Evolutionary conservation across 192 early-diverging fungal species (phyloP).

Genomic region (Coemansia nantahalensis): DNA sequence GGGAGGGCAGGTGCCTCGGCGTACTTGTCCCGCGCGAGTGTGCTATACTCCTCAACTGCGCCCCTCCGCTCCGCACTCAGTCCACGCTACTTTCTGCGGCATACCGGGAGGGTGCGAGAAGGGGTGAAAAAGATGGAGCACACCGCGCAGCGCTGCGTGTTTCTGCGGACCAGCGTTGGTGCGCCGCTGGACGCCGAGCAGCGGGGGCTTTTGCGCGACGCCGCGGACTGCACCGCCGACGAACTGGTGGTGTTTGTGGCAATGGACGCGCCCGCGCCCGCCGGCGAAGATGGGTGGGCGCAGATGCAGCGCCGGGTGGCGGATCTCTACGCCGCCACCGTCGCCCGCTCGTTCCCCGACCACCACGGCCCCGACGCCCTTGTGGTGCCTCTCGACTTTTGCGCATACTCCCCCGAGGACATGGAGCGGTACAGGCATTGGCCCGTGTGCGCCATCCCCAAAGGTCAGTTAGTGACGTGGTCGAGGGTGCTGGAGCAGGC

Average conservation of each 20-base stretch:
- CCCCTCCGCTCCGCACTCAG: too few relatives aligned
- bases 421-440: conserved; percentile 22
- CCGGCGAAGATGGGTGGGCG: conserved; percentile 24
- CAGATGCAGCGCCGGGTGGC: conserved; percentile 47
- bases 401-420: conserved; percentile 38
- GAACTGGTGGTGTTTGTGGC: conserved; percentile 39
- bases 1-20: too few relatives aligned
- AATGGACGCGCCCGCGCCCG: conserved; percentile 1
- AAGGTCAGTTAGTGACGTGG: too few relatives aligned
- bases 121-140: conserved; percentile 30
- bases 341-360: conserved; percentile 16
- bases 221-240: conserved; percentile 14
- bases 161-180: conserved; percentile 16
- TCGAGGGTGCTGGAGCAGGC: too few relatives aligned
- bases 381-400: conserved; percentile 44
- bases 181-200: conserved; percentile 14
- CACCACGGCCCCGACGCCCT: conserved; percentile 6
- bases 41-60: too few relatives aligned
- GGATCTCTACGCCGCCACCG: conserved; percentile 34
- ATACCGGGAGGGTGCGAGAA: too few relatives aligned
- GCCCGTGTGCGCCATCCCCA: conserved; percentile 10
- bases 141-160: conserved; percentile 15
- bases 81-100: too few relatives aligned
- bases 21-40: too few relatives aligned
- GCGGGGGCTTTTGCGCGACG: conserved; percentile 19